Percentiles rank a stretch among this genome's conserved stretches.
These are phyloP conservation scores for Xylaria digitata DNA, from an alignment of 2,329 filamentous ascomycete genomes.

Conservation along the genomic window DNA sequence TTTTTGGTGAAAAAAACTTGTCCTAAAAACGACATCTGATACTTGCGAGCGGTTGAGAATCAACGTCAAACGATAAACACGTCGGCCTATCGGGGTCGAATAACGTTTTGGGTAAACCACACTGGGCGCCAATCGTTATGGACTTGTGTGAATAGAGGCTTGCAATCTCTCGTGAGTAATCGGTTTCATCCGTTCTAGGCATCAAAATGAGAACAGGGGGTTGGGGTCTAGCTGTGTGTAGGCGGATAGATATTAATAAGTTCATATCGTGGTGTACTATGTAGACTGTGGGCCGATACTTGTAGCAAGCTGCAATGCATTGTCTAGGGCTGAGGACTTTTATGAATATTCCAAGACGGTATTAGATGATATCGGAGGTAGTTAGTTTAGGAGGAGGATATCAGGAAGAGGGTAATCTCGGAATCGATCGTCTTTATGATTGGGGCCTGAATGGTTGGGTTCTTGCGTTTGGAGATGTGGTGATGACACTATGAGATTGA, in stretches of 20 bases:
- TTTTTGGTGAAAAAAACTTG: no score
- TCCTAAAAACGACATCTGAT: no score
- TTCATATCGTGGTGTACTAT: conserved; percentile 7
- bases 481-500: conserved; percentile 21
- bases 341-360: neutral
- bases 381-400: neutral
- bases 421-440: neutral
- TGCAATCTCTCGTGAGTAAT: conserved; percentile 4
- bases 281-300: neutral
- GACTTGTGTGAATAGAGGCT: conserved; percentile 10
- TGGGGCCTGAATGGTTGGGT: neutral
- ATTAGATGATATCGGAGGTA: neutral
- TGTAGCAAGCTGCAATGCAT: neutral
- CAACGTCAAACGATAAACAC: conserved; percentile 3
- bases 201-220: conserved; percentile 17
- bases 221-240: neutral
- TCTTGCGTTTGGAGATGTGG: neutral
- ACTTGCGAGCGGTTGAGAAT: neutral
- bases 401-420: neutral
- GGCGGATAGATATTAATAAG: neutral
- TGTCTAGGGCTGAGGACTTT: conserved; percentile 25
- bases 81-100: conserved; percentile 1
- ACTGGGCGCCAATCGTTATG: neutral
- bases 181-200: conserved; percentile 12
- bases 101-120: conserved; percentile 8